Evolutionary conservation across 805 yeast species (phyloP).

Genomic region (Candida suzukii): DNA sequence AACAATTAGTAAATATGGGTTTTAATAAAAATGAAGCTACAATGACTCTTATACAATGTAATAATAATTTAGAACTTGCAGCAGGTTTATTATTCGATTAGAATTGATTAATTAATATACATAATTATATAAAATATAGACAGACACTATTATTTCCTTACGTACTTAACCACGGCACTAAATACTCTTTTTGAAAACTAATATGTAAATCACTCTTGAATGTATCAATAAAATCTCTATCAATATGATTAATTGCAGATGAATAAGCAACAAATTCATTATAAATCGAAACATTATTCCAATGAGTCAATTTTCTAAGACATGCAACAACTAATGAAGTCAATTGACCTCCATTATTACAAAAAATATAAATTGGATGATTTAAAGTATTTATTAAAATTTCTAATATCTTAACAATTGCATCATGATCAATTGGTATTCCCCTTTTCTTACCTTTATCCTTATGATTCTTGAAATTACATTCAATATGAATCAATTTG

Average conservation of each 20-base stretch:
- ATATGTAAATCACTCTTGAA: conserved; percentile 60
- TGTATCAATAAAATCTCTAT: conserved; percentile 75
- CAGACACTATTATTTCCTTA: conserved; percentile 51
- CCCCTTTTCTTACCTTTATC: conserved; percentile 79
- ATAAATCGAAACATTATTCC: conserved; percentile 85
- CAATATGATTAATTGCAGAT: conserved; percentile 73
- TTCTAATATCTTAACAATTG: conserved; percentile 54
- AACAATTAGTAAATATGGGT: conserved; percentile 59
- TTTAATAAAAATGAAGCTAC: conserved; percentile 59
- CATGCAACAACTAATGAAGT: conserved; percentile 84
- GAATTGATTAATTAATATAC: conserved; percentile 27
- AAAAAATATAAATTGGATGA: conserved; percentile 77
- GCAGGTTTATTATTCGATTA: conserved; percentile 62
- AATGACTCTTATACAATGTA: conserved; percentile 54
- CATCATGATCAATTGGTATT: conserved; percentile 67
- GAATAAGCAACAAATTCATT: conserved; percentile 78
- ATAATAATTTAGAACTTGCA: conserved; percentile 80
- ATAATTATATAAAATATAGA: conserved; percentile 15
- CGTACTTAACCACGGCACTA: conserved; percentile 53
- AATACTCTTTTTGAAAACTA: conserved; percentile 27
- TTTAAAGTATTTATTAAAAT: conserved; percentile 49
- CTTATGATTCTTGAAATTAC: conserved; percentile 41
- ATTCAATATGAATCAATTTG: conserved; percentile 58
- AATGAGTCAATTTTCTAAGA: conserved; percentile 69
- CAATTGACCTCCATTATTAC: conserved; percentile 84